Conservation (phyloP, 1,139 yeast species). For the Sugiyamaella japonica region DNA sequence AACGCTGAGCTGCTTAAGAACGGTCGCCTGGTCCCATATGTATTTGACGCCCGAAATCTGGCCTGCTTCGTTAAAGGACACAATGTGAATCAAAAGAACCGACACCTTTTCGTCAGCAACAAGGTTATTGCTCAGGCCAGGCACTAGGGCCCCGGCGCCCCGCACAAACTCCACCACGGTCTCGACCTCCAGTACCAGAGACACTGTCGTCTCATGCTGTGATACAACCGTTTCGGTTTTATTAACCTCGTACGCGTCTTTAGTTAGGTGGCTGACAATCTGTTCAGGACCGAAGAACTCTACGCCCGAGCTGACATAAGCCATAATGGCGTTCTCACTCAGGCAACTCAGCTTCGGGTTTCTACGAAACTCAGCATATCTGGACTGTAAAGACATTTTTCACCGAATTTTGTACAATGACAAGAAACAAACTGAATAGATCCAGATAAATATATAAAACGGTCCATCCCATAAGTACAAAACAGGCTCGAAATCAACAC, state of each 20-base stretch:
- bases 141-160: conserved; percentile 35
- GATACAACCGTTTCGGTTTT: conserved; percentile 26
- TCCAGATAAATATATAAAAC: too few relatives aligned
- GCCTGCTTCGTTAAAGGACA: conserved; percentile 26
- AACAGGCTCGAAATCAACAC: neutral
- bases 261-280: conserved; percentile 28
- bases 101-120: conserved; percentile 34
- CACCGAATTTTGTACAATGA: neutral
- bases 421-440: neutral
- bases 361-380: conserved; percentile 23
- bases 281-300: conserved; percentile 25
- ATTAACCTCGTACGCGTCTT: conserved; percentile 27
- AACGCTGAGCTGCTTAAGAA: conserved; percentile 35
- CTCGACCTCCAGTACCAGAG: conserved; percentile 33
- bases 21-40: conserved; percentile 38
- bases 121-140: conserved; percentile 34
- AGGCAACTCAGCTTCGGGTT: conserved; percentile 25
- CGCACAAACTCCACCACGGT: conserved; percentile 32
- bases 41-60: conserved; percentile 28
- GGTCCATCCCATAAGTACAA: too few relatives aligned
- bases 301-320: conserved; percentile 32
- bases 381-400: conserved; percentile 9
- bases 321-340: conserved; percentile 23
- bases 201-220: conserved; percentile 23
- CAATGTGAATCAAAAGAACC: conserved; percentile 32